Evolutionary conservation across 768 basidiomycete genomes (phyloP).

Genomic region (Neoboletus subvelutipes): DNA sequence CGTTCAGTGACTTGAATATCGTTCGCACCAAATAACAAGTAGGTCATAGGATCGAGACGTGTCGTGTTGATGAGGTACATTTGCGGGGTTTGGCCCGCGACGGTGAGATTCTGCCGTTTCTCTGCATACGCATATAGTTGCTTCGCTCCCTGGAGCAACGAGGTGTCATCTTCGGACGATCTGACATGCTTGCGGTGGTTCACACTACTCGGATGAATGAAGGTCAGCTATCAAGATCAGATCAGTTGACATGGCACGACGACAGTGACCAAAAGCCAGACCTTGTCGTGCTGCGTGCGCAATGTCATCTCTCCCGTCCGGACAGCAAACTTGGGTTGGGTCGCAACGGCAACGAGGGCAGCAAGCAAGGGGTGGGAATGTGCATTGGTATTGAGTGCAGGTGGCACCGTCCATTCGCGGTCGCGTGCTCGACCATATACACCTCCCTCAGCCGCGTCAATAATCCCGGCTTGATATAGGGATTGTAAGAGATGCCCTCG

Average conservation of each 20-base stretch:
- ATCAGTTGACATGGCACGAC: slow-evolving; percentile 14
- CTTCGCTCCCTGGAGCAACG: slow-evolving; percentile 46
- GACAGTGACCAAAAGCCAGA: slow-evolving; percentile 31
- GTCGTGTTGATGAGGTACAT: slow-evolving; percentile 80
- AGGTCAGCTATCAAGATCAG: slow-evolving; percentile 48
- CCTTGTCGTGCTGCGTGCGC: slow-evolving; percentile 83
- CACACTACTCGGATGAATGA: slow-evolving; percentile 86
- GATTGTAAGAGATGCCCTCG: slow-evolving; percentile 75
- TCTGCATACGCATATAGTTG: slow-evolving; percentile 82
- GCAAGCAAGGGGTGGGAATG: slow-evolving; percentile 75
- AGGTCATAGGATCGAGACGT: slow-evolving; percentile 83
- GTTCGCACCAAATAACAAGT: slow-evolving; percentile 89
- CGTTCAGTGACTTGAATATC: slow-evolving; percentile 65
- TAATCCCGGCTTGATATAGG: slow-evolving; percentile 76
- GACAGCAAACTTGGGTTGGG: slow-evolving; percentile 89
- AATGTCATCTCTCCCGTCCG: slow-evolving; percentile 63
- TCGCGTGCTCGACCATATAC: slow-evolving; percentile 30
- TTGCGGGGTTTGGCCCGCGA: slow-evolving; percentile 46
- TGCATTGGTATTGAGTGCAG: slow-evolving; percentile 69
- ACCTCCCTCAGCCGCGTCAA: slow-evolving; percentile 77
- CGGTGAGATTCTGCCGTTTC: slow-evolving; percentile 74
- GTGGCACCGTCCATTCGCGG: slow-evolving; percentile 50
- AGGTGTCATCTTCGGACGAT: slow-evolving; percentile 19
- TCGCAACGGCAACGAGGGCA: slow-evolving; percentile 80
- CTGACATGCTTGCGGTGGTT: slow-evolving; percentile 62